Conservation (phyloP, 345 rosid genomes). For the Brassica carinata region DNA sequence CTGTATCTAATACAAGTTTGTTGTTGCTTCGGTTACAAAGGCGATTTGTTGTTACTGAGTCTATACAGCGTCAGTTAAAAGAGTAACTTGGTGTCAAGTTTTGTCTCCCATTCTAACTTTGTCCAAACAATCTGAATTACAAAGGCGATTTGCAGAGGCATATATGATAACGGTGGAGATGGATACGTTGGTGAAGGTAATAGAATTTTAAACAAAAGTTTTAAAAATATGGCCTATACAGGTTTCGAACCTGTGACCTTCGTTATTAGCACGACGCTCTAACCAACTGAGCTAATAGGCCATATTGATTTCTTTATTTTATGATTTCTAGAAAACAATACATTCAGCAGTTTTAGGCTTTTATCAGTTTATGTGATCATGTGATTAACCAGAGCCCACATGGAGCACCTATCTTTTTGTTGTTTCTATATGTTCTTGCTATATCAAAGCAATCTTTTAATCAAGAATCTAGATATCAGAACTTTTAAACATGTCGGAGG, state of each 20-base stretch:
- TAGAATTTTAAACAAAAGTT: too few relatives aligned
- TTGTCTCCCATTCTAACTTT: too few relatives aligned
- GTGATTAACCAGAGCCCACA: background rate
- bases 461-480: too few relatives aligned
- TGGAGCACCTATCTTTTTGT: background rate
- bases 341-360: too few relatives aligned
- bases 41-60: too few relatives aligned
- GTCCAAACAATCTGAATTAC: background rate
- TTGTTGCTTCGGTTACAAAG: background rate
- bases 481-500: too few relatives aligned
- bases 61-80: too few relatives aligned
- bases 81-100: background rate
- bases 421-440: too few relatives aligned
- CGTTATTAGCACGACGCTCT: conserved; percentile 95
- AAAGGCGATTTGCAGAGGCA: background rate
- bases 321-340: too few relatives aligned
- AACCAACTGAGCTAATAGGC: conserved; percentile 71
- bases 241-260: conserved; percentile 80
- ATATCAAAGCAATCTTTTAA: too few relatives aligned
- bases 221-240: conserved; percentile 60
- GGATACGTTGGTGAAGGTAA: background rate
- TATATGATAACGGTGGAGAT: too few relatives aligned
- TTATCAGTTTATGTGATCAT: too few relatives aligned
- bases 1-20: background rate
- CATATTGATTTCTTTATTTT: background rate